phyloP scores from a whole-genome alignment of 257 asterid genomes.

The Paulownia fortunei region DNA sequence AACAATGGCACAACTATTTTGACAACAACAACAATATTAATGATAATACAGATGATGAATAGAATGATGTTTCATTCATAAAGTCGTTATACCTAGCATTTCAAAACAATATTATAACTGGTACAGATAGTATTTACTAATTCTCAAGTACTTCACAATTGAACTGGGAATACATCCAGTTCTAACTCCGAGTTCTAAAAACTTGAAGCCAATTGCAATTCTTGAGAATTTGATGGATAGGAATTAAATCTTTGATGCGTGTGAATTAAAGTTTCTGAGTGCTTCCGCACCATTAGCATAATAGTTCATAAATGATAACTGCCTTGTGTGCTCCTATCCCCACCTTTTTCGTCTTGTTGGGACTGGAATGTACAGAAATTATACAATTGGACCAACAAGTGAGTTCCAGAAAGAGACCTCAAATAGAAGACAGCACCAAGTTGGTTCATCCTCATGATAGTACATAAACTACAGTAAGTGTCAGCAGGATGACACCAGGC shows the following conservation, averaged over 20 bases:
- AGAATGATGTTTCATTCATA: neutral
- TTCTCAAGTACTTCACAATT: neutral
- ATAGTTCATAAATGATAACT: neutral
- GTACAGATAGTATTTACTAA: neutral
- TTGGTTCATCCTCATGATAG: neutral
- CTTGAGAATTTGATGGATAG: neutral
- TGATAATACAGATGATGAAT: neutral
- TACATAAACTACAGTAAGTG: neutral
- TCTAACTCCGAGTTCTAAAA: neutral
- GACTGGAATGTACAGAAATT: neutral
- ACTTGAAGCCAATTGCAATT: neutral
- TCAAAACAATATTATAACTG: neutral
- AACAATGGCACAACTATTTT: neutral
- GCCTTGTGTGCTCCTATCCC: neutral
- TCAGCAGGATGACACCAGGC: neutral
- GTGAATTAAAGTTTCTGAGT: neutral
- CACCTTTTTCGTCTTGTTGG: neutral
- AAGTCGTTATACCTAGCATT: neutral
- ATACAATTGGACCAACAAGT: neutral
- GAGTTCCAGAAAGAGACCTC: neutral
- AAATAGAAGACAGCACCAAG: too few species aligned
- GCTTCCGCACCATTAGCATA: neutral
- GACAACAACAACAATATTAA: neutral
- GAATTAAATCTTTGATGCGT: neutral
- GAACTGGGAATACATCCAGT: neutral